phyloP scores from a whole-genome alignment of 768 basidiomycete genomes.

The Lentinula detonsa region DNA sequence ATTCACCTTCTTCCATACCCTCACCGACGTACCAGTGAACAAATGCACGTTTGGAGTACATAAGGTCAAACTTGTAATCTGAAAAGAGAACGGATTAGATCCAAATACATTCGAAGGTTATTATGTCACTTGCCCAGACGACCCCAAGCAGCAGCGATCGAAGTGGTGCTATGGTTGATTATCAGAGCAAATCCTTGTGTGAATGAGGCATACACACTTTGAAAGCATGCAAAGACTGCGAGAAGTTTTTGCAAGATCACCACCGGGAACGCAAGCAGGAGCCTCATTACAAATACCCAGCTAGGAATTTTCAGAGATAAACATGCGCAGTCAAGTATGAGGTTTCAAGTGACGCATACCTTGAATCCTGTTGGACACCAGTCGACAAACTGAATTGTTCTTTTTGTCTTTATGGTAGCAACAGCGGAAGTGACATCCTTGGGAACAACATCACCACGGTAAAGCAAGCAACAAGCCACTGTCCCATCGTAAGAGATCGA shows the following conservation, averaged over 20 bases:
- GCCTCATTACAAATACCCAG: slow-evolving; percentile 98
- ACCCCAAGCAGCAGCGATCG: slow-evolving; percentile 93
- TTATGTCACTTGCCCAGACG: slow-evolving; percentile 53
- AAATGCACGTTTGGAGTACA: slow-evolving; percentile 90
- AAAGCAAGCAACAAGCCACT: slow-evolving; percentile 91
- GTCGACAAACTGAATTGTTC: slow-evolving; percentile 96
- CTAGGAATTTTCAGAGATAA: slow-evolving; percentile 24
- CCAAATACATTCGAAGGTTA: neutral
- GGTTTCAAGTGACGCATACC: slow-evolving; percentile 22
- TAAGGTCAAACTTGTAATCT: slow-evolving; percentile 98
- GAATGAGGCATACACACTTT: slow-evolving; percentile 42
- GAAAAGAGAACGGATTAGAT: slow-evolving; percentile 7
- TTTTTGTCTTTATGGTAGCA: slow-evolving; percentile 92
- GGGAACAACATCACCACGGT: slow-evolving; percentile 95
- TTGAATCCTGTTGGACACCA: slow-evolving; percentile 99
- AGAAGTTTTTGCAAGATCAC: slow-evolving; percentile 90
- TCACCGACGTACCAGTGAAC: slow-evolving; percentile 68
- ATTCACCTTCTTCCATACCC: slow-evolving; percentile 90
- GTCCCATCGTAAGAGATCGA: slow-evolving; percentile 11
- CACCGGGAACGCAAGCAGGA: slow-evolving; percentile 85
- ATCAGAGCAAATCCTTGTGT: neutral
- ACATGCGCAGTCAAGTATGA: neutral
- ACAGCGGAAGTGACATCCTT: slow-evolving; percentile 95
- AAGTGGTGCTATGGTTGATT: slow-evolving; percentile 58
- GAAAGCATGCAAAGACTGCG: slow-evolving; percentile 98